Percentiles rank a stretch among this genome's conserved stretches.
Evolutionary conservation across 2,329 filamentous ascomycete species (phyloP).

Genomic region (Keithomyces neogunnii): DNA sequence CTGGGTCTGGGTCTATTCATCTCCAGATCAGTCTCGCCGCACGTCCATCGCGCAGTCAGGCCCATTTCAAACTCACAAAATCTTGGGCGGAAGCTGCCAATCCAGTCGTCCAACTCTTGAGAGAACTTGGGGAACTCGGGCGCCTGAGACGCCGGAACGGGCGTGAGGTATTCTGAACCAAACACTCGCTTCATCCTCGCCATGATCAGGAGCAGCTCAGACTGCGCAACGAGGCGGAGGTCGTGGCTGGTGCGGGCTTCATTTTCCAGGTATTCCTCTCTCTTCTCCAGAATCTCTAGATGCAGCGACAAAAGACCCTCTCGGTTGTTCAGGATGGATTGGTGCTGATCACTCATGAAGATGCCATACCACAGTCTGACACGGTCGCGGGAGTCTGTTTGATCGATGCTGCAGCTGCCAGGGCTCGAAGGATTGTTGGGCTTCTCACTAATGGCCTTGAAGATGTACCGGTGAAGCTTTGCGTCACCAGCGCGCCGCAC

Average conservation of each 20-base stretch:
- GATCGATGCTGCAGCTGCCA: slow-evolving; percentile 8
- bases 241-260: neutral
- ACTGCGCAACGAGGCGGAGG: slow-evolving; percentile 3
- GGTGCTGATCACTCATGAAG: slow-evolving; percentile 27
- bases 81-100: neutral
- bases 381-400: slow-evolving; percentile 14
- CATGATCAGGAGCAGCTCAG: slow-evolving; percentile 1
- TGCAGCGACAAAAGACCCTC: neutral
- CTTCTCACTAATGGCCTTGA: neutral
- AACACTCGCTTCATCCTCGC: neutral
- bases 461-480: slow-evolving; percentile 21
- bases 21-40: neutral
- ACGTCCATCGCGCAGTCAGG: neutral
- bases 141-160: neutral
- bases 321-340: slow-evolving; percentile 4
- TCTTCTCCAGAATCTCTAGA: neutral
- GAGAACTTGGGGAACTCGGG: neutral
- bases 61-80: neutral
- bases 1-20: neutral
- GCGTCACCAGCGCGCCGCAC: slow-evolving; percentile 30
- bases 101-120: neutral
- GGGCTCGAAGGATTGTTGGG: neutral
- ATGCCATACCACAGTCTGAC: slow-evolving; percentile 29
- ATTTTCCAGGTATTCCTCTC: neutral
- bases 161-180: neutral